These are phyloP conservation scores for Aspergillus flavus DNA, from an alignment of 2,329 filamentous ascomycete genomes.

Conservation along the genomic window DNA sequence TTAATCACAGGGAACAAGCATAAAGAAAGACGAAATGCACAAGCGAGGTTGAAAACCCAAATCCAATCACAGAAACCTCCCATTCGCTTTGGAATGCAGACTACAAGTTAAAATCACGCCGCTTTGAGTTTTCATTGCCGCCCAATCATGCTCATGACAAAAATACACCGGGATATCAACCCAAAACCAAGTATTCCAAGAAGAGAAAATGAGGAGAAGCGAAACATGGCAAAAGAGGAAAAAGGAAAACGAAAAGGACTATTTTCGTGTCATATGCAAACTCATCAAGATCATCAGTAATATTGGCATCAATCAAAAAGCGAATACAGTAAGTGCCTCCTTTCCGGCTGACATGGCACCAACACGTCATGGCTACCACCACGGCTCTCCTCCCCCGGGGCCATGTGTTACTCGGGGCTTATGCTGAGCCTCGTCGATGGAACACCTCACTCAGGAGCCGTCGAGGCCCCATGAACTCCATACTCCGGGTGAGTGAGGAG, in stretches of 20 bases:
- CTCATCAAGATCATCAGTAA: not conserved
- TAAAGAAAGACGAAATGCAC: not conserved
- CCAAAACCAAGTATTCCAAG: not conserved
- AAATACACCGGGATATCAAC: conserved; percentile 8
- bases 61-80: not conserved
- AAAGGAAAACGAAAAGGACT: conserved; percentile 11
- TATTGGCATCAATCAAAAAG: not conserved
- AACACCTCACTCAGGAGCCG: conserved; percentile 67
- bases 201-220: conserved; percentile 2
- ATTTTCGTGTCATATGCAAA: not conserved
- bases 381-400: not conserved
- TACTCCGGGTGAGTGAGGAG: conserved; percentile 56
- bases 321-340: too few relatives aligned
- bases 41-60: not conserved
- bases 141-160: conserved; percentile 4
- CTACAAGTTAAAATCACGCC: conserved; percentile 2
- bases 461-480: conserved; percentile 65
- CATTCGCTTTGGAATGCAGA: not conserved
- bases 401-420: conserved; percentile 3
- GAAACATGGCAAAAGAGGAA: conserved; percentile 11
- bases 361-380: not conserved
- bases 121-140: not conserved
- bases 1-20: not conserved
- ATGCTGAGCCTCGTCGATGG: conserved; percentile 51
- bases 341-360: conserved; percentile 1